phyloP scores from a whole-genome alignment of 306 rosid genomes.

The Phaseolus lunatus region DNA sequence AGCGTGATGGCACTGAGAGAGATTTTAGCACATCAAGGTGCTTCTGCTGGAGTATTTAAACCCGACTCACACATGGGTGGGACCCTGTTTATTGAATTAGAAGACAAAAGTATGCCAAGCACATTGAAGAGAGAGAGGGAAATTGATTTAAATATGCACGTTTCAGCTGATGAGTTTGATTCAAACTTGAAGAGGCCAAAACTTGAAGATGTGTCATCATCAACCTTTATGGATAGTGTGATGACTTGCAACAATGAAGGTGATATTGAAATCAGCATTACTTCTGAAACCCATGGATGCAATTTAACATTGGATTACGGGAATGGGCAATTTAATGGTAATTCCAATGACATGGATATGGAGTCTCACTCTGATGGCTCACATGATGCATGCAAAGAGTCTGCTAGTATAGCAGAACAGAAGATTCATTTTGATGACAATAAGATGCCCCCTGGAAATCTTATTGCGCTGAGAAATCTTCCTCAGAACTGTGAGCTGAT shows the following conservation, averaged over 20 bases:
- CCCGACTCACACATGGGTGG: constrained; percentile 58
- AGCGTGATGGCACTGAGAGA: constrained; percentile 98
- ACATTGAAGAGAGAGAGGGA: constrained; percentile 74
- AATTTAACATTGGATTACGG: constrained; percentile 52
- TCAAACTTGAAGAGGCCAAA: constrained; percentile 73
- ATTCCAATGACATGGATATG: constrained; percentile 59
- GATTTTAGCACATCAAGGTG: constrained; percentile 93
- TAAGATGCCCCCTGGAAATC: constrained; percentile 57
- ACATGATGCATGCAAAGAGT: constrained; percentile 47
- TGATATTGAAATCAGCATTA: constrained; percentile 54
- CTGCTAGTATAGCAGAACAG: constrained; percentile 46
- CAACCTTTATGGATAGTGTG: constrained; percentile 51
- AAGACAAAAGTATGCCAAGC: constrained; percentile 58
- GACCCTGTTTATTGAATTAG: constrained; percentile 57
- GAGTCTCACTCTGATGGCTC: constrained; percentile 52
- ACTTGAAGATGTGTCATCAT: constrained; percentile 63
- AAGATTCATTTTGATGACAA: constrained; percentile 51
- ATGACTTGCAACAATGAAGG: constrained; percentile 54
- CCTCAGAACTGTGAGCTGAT: constrained; percentile 72
- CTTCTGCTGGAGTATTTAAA: constrained; percentile 80
- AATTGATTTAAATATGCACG: constrained; percentile 81
- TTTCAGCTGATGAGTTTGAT: constrained; percentile 62
- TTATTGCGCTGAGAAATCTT: constrained; percentile 48
- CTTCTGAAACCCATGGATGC: constrained; percentile 59
- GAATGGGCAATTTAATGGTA: constrained; percentile 57